These are phyloP conservation scores for Colletotrichum phormii DNA, from an alignment of 2,329 filamentous ascomycete species.

Conservation along the genomic window DNA sequence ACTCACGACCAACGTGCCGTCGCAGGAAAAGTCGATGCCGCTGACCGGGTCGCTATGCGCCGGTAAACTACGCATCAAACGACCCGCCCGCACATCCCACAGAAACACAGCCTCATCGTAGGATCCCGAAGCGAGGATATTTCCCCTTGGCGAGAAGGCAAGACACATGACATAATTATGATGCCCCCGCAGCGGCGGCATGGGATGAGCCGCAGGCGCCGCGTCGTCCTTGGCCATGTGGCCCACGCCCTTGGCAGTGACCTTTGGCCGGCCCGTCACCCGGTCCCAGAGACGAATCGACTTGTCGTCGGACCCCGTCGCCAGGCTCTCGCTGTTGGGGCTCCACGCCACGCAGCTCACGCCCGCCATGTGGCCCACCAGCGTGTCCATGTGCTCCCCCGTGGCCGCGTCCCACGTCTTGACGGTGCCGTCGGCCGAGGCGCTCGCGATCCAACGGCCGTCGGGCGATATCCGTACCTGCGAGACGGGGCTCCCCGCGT, in stretches of 20 bases:
- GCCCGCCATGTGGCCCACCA: slow-evolving; percentile 93
- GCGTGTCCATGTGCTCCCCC: slow-evolving; percentile 84
- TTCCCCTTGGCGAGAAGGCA: slow-evolving; percentile 97
- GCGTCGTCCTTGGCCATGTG: slow-evolving; percentile 36
- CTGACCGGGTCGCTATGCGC: slow-evolving; percentile 96
- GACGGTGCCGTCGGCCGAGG: slow-evolving; percentile 88
- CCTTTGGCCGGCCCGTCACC: slow-evolving; percentile 67
- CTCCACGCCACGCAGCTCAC: slow-evolving; percentile 95
- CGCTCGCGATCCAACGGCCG: slow-evolving; percentile 88
- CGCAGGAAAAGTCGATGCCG: slow-evolving; percentile 91
- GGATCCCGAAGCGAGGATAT: slow-evolving; percentile 93
- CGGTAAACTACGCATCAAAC: slow-evolving; percentile 89
- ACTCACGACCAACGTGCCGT: slow-evolving; percentile 91
- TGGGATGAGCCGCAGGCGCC: slow-evolving; percentile 44
- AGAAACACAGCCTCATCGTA: slow-evolving; percentile 98
- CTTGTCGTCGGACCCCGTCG: slow-evolving; percentile 96
- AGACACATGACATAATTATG: slow-evolving; percentile 97
- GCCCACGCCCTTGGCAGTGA: slow-evolving; percentile 51
- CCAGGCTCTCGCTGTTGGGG: slow-evolving; percentile 87
- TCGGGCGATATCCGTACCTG: slow-evolving; percentile 93
- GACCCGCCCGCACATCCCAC: slow-evolving; percentile 92
- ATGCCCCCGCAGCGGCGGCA: slow-evolving; percentile 79
- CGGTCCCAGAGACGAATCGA: slow-evolving; percentile 92
- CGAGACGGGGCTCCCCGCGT: slow-evolving; percentile 78
- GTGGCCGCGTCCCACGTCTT: slow-evolving; percentile 90